Percentiles rank a stretch among this genome's conserved stretches.
phyloP scores from a whole-genome alignment of 148 eudicot genomes.

The Salicornia ramosissima region DNA sequence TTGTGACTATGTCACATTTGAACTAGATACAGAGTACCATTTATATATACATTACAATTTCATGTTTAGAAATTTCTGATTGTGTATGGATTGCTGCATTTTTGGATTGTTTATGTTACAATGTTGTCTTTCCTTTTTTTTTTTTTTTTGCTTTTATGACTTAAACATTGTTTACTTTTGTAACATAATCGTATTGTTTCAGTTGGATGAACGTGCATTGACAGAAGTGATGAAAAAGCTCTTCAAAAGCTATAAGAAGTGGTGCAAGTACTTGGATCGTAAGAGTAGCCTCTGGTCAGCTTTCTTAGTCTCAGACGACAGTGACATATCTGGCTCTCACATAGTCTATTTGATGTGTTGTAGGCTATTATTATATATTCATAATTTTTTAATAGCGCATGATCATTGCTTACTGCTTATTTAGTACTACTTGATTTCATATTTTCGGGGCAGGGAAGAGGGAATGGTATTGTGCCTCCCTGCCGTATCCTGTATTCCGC shows the following conservation, averaged over 20 bases:
- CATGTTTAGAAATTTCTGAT: background rate
- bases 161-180: background rate
- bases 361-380: background rate
- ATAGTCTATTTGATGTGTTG: background rate
- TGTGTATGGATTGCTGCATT: background rate
- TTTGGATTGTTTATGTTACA: background rate
- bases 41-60: background rate
- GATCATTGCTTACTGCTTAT: background rate
- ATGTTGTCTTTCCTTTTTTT: background rate
- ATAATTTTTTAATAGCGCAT: background rate
- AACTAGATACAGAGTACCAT: background rate
- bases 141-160: too few relatives aligned
- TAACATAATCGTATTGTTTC: slow-evolving; percentile 16
- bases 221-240: slow-evolving; percentile 97
- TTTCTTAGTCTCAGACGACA: slow-evolving; percentile 13
- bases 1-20: background rate
- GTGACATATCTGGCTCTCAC: background rate
- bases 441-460: background rate
- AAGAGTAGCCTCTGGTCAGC: slow-evolving; percentile 97
- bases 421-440: background rate
- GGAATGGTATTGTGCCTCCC: background rate
- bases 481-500: background rate
- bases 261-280: slow-evolving; percentile 99
- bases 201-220: slow-evolving; percentile 97
- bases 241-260: slow-evolving; percentile 93